Conservation (phyloP, 306 rosid genomes). For the Boehmeria nivea region DNA sequence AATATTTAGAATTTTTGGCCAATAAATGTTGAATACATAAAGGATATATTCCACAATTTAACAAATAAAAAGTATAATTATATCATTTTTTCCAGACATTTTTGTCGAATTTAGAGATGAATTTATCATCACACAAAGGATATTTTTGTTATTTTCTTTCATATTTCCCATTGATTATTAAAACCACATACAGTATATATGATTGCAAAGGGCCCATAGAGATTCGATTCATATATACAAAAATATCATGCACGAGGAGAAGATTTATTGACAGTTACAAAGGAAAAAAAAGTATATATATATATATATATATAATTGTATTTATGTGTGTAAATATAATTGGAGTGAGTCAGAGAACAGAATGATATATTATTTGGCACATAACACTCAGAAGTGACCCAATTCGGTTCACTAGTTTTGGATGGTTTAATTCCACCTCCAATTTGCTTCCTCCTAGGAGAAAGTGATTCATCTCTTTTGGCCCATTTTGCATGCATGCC, state of each 20-base stretch:
- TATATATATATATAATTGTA: too few relatives aligned
- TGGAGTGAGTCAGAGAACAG: slow-evolving; percentile 5
- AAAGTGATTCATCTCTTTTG: slow-evolving; percentile 10
- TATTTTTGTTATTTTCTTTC: not conserved
- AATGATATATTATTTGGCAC: not conserved
- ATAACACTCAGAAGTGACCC: slow-evolving; percentile 6
- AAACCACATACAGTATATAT: too few relatives aligned
- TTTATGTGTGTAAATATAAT: not conserved
- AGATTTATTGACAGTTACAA: slow-evolving; percentile 9
- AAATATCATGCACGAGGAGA: not conserved
- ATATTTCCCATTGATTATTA: not conserved
- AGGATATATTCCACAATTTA: too few relatives aligned
- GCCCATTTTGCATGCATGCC: slow-evolving; percentile 14
- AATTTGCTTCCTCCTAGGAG: not conserved
- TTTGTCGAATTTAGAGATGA: too few relatives aligned
- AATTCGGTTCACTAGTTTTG: slow-evolving; percentile 27
- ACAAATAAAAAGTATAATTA: too few relatives aligned
- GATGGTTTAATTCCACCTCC: slow-evolving; percentile 1
- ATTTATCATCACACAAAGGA: too few relatives aligned
- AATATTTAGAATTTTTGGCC: too few relatives aligned
- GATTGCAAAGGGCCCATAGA: slow-evolving; percentile 9
- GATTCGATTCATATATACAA: slow-evolving; percentile 5
- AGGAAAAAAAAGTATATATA: too few relatives aligned
- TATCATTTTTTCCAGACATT: too few relatives aligned
- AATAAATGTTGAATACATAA: too few relatives aligned